phyloP scores from a whole-genome alignment of 768 basidiomycete genomes.

The Boletus reticulatus region DNA sequence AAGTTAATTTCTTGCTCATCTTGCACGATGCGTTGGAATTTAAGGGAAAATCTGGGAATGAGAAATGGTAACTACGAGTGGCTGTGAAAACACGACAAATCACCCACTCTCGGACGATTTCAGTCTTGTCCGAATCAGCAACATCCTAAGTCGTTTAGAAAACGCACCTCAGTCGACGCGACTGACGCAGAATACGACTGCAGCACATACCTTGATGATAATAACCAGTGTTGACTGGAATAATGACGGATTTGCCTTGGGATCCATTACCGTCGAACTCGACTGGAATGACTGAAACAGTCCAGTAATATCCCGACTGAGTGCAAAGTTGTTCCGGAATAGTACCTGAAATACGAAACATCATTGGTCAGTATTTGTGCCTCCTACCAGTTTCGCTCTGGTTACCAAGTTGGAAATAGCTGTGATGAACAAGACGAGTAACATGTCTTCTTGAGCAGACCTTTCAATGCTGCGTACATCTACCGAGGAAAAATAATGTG shows the following conservation, averaged over 20 bases:
- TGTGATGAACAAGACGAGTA: slow-evolving; percentile 63
- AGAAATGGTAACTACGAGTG: background rate
- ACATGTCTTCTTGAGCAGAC: slow-evolving; percentile 59
- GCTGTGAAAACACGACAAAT: too few species aligned
- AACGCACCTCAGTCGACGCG: background rate
- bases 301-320: slow-evolving; percentile 59
- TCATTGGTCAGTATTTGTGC: background rate
- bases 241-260: slow-evolving; percentile 52
- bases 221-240: slow-evolving; percentile 60
- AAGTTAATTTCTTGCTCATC: slow-evolving; percentile 62
- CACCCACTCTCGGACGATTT: slow-evolving; percentile 56
- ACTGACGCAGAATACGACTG: background rate
- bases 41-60: slow-evolving; percentile 46
- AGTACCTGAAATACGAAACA: slow-evolving; percentile 40
- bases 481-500: background rate
- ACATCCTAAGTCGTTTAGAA: slow-evolving; percentile 45
- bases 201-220: slow-evolving; percentile 52
- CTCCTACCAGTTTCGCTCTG: background rate
- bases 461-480: slow-evolving; percentile 66
- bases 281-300: slow-evolving; percentile 64
- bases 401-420: slow-evolving; percentile 62
- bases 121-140: slow-evolving; percentile 55
- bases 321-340: slow-evolving; percentile 64
- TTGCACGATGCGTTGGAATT: slow-evolving; percentile 59
- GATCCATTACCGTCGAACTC: slow-evolving; percentile 56